Percentiles rank a stretch among this genome's conserved stretches.
These are phyloP conservation scores for Moricandia arvensis DNA, from an alignment of 345 rosid genomes.

Conservation along the genomic window DNA sequence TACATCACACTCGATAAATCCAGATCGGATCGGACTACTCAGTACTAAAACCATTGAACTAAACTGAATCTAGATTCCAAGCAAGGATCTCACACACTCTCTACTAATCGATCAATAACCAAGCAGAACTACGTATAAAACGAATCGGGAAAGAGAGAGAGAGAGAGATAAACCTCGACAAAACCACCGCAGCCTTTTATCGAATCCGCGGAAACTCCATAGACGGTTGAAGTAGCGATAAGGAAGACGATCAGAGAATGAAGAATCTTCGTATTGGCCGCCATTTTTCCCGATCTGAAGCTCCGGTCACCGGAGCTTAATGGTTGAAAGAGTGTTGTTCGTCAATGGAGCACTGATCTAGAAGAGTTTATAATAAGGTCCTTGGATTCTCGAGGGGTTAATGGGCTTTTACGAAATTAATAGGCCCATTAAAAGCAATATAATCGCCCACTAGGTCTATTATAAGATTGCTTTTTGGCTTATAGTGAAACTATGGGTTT, in stretches of 20 bases:
- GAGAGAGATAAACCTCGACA: neutral
- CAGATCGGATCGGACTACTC: slow-evolving; percentile 37
- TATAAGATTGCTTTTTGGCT: neutral
- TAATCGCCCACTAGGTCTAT: neutral
- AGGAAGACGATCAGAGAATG: slow-evolving; percentile 39
- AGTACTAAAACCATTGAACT: neutral
- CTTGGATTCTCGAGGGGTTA: neutral
- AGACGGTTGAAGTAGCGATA: slow-evolving; percentile 42
- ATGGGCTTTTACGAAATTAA: slow-evolving; percentile 10
- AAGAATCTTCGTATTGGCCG: slow-evolving; percentile 32
- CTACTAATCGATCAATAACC: neutral
- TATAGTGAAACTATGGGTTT: neutral
- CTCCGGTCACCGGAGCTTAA: slow-evolving; percentile 10
- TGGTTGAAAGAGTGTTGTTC: slow-evolving; percentile 1
- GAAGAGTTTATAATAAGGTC: neutral
- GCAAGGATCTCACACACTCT: slow-evolving; percentile 9
- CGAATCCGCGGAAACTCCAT: slow-evolving; percentile 60
- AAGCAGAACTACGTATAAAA: neutral
- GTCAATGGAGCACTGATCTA: slow-evolving; percentile 35
- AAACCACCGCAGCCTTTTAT: slow-evolving; percentile 79
- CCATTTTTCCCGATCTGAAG: slow-evolving; percentile 21
- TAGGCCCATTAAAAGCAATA: neutral
- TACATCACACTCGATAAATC: neutral
- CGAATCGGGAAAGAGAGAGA: neutral
- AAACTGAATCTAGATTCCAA: slow-evolving; percentile 21